Evolutionary conservation across 2,329 filamentous ascomycete species (phyloP).

Genomic region (Trichoderma guizhouense): DNA sequence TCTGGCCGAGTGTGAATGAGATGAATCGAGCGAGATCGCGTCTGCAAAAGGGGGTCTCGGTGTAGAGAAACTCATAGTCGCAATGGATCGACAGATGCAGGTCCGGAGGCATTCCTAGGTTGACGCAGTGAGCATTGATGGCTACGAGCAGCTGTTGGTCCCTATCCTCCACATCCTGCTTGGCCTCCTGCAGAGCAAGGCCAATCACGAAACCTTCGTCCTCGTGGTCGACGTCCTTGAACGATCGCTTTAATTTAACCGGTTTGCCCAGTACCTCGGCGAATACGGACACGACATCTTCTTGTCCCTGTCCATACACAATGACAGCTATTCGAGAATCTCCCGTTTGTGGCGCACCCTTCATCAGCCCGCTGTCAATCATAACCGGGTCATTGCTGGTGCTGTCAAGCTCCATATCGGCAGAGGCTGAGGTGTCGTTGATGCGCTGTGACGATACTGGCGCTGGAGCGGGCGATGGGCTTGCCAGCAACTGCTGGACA

Average conservation of each 20-base stretch:
- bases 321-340: conserved; percentile 62
- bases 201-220: conserved; percentile 67
- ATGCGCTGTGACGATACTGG: conserved; percentile 26
- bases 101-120: conserved; percentile 67
- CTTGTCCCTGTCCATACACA: conserved; percentile 67
- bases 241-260: conserved; percentile 55
- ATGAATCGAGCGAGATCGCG: conserved; percentile 76
- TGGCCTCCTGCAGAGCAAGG: conserved; percentile 55
- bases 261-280: conserved; percentile 77
- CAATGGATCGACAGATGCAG: conserved; percentile 62
- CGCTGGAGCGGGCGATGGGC: conserved; percentile 32
- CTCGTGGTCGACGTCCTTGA: conserved; percentile 51
- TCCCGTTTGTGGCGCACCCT: conserved; percentile 47
- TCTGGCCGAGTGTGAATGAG: conserved; percentile 75
- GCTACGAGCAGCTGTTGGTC: conserved; percentile 59
- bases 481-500: conserved; percentile 37
- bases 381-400: conserved; percentile 34
- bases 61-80: conserved; percentile 87
- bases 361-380: conserved; percentile 40
- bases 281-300: conserved; percentile 70
- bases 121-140: conserved; percentile 75
- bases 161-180: conserved; percentile 55
- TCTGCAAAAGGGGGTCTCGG: conserved; percentile 66
- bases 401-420: conserved; percentile 35
- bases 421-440: conserved; percentile 26